Base-by-base conservation (phyloP, 768 basidiomycete genomes). In the Lactarius pseudohatsudake region DNA sequence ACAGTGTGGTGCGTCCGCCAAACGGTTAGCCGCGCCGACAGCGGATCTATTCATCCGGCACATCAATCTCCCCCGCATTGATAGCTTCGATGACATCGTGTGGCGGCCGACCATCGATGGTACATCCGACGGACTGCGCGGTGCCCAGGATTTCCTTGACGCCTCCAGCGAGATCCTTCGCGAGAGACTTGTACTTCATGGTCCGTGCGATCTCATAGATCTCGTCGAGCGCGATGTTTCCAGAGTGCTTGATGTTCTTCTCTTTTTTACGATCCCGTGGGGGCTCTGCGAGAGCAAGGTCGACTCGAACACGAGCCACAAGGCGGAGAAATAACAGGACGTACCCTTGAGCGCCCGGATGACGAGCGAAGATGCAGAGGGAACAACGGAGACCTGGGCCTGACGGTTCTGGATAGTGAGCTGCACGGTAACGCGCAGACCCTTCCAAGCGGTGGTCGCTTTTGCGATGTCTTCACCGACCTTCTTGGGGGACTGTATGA, bases 381-480 rank as follows among this genome's bases (percentile, higher is more conserved):
- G 96, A 61, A 99, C 96, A 73, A 98, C 96, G 65, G 94, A 85
- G 75, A 98, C 95, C 71, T 90, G 82, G 63, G 97, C 97, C 88
- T 99, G 97, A 80, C 97, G 94, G 82, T 99, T 99, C 86, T 98
- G 97, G 80, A 98, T 98, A 67, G 96, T 98, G 68, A 98, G 87
- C 80, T 98, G 94, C 72, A 98, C 95, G 71, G 97, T 98, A 66
- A 99, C 96, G 69, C 96, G 94, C 77, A 98, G 93, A 82, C 97
- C 97, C 81, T 99, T 99, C 97, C 97, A 99, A 77, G 89, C 89
- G 57, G 88, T 86, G 67, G 97, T 99, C 65, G 96, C 96, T 80
- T 99, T 99, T 74, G 97, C 97, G 77, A 99, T 99, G 81, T 99
- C 97, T 93, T 99, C 97, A 81, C 97, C 97, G 80, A 99, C 97